These are phyloP conservation scores for Periconia macrospinosa DNA, from an alignment of 2,329 filamentous ascomycete genomes.

Conservation along the genomic window DNA sequence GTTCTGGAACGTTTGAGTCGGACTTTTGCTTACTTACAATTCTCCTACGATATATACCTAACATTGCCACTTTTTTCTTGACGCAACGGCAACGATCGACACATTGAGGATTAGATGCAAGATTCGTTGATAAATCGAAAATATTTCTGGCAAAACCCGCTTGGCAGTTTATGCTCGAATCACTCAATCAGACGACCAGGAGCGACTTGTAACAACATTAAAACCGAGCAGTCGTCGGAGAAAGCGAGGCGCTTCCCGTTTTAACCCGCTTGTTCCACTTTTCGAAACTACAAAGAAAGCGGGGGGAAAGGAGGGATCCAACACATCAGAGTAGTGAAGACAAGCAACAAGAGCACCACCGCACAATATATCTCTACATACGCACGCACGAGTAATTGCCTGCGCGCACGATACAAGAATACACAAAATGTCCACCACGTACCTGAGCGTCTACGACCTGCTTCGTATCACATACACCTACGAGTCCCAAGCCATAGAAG, in stretches of 20 bases:
- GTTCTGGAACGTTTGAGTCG: too few relatives aligned
- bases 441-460: constrained; percentile 33
- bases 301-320: background rate
- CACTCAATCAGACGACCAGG: too few relatives aligned
- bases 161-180: too few relatives aligned
- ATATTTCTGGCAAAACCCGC: too few relatives aligned
- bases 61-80: too few relatives aligned
- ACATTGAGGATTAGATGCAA: too few relatives aligned
- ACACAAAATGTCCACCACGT: constrained; percentile 34
- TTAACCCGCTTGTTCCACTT: background rate
- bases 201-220: background rate
- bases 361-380: background rate
- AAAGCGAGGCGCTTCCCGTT: background rate
- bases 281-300: background rate
- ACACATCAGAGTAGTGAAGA: background rate
- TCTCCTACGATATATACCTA: too few relatives aligned
- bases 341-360: background rate
- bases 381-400: too few relatives aligned
- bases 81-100: too few relatives aligned
- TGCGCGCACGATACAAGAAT: background rate
- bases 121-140: too few relatives aligned
- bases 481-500: constrained; percentile 28
- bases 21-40: too few relatives aligned
- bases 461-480: constrained; percentile 39
- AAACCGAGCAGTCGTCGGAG: background rate